Evolutionary conservation across 2,329 filamentous ascomycete species (phyloP).

Genomic region (Colletotrichum sp.): DNA sequence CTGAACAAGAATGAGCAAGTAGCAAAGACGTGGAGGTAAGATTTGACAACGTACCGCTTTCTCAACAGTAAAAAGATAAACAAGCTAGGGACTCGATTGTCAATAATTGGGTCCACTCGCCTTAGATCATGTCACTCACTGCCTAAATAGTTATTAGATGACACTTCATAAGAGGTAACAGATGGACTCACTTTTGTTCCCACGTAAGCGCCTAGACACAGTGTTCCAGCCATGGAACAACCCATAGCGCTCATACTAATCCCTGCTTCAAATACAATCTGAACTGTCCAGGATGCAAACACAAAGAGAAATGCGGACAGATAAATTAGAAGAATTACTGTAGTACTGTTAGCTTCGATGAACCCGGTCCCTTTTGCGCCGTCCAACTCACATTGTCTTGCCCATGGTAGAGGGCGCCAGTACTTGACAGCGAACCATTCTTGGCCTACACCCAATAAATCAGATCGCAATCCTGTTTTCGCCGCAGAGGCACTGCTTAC

Average conservation of each 20-base stretch:
- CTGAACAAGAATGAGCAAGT: neutral
- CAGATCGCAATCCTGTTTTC: neutral
- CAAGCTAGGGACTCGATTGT: neutral
- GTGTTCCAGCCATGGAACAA: neutral
- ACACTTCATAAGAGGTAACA: neutral
- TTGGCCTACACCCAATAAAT: neutral
- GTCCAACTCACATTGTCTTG: neutral
- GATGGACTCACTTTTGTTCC: neutral
- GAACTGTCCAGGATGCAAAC: neutral
- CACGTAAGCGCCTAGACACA: neutral
- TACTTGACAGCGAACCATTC: neutral
- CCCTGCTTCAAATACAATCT: neutral
- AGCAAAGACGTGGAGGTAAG: neutral
- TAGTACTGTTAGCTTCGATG: neutral
- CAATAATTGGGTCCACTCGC: neutral
- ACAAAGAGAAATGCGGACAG: neutral
- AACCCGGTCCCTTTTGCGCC: too few species aligned
- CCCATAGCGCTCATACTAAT: neutral
- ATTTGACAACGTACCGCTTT: neutral
- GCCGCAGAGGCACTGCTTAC: neutral
- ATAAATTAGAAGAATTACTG: neutral
- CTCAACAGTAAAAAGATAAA: constrained; percentile 1
- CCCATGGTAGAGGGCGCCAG: neutral
- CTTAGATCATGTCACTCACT: neutral
- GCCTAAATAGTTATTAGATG: neutral